These are phyloP conservation scores for slime mould (Dictyostelium discoideum) DNA, from an alignment of 78 protist species.

Conservation along the genomic window DNA sequence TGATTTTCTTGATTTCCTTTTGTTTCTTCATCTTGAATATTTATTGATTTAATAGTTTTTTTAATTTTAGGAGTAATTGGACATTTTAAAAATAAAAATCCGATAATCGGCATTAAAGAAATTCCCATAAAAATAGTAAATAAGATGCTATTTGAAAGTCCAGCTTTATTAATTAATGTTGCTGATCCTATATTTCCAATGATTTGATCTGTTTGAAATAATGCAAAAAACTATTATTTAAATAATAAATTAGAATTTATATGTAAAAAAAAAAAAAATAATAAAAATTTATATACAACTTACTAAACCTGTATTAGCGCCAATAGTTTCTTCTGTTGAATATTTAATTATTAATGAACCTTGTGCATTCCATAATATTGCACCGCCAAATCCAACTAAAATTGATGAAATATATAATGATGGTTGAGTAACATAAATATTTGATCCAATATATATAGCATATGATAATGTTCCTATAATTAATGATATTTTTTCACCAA, in stretches of 20 bases:
- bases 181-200: slow-evolving; percentile 55
- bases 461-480: slow-evolving; percentile 36
- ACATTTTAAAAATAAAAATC: slow-evolving; percentile 5
- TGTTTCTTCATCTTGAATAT: not conserved
- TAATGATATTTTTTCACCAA: slow-evolving; percentile 35
- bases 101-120: not conserved
- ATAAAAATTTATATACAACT: not conserved
- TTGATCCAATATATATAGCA: slow-evolving; percentile 42
- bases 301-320: slow-evolving; percentile 57
- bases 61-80: not conserved
- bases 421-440: not conserved
- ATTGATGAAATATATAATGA: slow-evolving; percentile 33
- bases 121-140: slow-evolving; percentile 17
- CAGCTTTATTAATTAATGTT: not conserved
- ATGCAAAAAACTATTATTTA: slow-evolving; percentile 45
- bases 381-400: slow-evolving; percentile 63
- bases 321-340: slow-evolving; percentile 44
- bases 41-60: not conserved
- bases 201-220: slow-evolving; percentile 54
- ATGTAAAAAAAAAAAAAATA: not conserved
- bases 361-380: slow-evolving; percentile 76
- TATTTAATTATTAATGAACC: slow-evolving; percentile 62
- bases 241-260: not conserved
- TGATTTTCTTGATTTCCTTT: not conserved
- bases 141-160: not conserved